Evolutionary conservation across 257 asterid genomes (phyloP), one percentile per base, ranked within the genome.

Genomic region (Vinca minor): DNA sequence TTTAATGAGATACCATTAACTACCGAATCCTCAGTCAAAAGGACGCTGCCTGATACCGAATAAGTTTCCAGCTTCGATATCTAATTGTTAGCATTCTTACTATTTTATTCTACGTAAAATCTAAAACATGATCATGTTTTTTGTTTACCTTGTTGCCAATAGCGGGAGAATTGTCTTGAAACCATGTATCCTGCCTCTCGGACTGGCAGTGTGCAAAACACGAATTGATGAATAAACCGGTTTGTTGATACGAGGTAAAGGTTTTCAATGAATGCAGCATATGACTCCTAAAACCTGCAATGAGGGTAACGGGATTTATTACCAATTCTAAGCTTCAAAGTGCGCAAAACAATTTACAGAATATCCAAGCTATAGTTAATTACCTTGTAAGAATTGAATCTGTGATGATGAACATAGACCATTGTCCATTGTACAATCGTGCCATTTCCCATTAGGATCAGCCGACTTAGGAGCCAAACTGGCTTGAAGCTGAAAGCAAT

Each of bases 171-270:
- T 85, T 74, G 55, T 82, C 88, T 0, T 94, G 84, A 35, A 85
- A 89, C 99, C 99, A 93, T 0, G 96, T 87, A 59, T 93, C 96
- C 77, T 89, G 96, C 82, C 94, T 84, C 84, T 93, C 99, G 0
- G 99, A 83, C 70, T 89, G 99, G 81, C 99, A 87, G 71, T 93
- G 99, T 41, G 97, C 92, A 28, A 93, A 93, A 69, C 99, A 93
- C 29, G 99, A 89, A 73, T 93, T 93, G 68, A 93, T 49, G 77
- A 85, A 93, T 49, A 93, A 46, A 26, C 97, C 99, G 14, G 76
- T 89, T 58, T 83, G 82, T 38, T 50, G 50, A 20, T 78, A 71
- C 32, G 26, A 35, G 29, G 85, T 76, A 61, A 93, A 87, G 38
- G 69, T 71, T 77, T 42, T 75, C 41, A 85, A 71, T n/a, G 94